Conservation (phyloP, 2,329 filamentous ascomycete species). For the Xylaria sp. region DNA sequence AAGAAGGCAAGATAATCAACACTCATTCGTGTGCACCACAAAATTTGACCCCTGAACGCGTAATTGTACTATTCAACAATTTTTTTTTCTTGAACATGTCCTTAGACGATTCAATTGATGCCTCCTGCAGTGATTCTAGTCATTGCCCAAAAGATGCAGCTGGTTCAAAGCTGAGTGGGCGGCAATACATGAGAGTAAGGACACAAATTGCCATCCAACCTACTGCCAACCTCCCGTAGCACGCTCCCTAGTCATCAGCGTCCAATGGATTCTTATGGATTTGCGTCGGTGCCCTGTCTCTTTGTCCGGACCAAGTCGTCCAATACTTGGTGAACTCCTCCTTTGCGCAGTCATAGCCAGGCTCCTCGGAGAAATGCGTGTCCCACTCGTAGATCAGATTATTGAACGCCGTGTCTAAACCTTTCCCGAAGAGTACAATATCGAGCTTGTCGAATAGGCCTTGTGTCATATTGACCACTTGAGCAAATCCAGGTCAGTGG, state of each 20-base stretch:
- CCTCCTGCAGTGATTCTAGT: background rate
- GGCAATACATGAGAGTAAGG: background rate
- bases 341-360: background rate
- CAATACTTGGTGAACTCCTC: conserved; percentile 22
- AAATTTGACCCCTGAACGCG: no score
- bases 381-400: conserved; percentile 28
- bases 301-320: conserved; percentile 8
- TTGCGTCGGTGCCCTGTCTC: background rate
- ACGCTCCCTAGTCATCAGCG: background rate
- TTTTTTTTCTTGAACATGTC: background rate
- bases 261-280: background rate
- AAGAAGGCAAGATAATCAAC: no score
- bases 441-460: conserved; percentile 13
- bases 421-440: conserved; percentile 11
- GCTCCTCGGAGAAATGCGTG: conserved; percentile 21
- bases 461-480: conserved; percentile 10
- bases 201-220: background rate
- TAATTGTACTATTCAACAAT: no score
- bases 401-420: conserved; percentile 23
- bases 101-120: background rate
- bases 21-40: no score
- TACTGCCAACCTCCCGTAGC: background rate
- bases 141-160: no score
- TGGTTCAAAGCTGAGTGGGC: no score
- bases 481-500: background rate